A percentile compares a stretch with the other conserved stretches of the same genome.
phyloP scores from a whole-genome alignment of 345 rosid genomes.

The Hibiscus syriacus region DNA sequence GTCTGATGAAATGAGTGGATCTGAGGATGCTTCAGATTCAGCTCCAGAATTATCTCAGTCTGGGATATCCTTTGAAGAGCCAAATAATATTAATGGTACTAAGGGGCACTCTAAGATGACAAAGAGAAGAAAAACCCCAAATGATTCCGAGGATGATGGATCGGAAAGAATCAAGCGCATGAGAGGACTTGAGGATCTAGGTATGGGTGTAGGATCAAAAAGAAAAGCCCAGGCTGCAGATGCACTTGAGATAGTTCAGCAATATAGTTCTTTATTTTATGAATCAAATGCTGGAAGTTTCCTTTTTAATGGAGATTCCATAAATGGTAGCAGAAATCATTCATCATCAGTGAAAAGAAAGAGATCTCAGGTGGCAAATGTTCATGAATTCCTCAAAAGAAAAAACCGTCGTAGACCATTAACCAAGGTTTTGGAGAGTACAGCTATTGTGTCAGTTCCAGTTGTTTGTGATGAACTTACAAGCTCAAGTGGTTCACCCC shows the following conservation, averaged over 20 bases:
- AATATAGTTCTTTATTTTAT: conserved; percentile 27
- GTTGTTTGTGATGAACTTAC: conserved; percentile 62
- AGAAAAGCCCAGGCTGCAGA: conserved; percentile 31
- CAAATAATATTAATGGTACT: conserved; percentile 31
- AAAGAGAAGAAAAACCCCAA: conserved; percentile 87
- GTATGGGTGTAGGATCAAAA: conserved; percentile 45
- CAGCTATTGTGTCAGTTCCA: conserved; percentile 72
- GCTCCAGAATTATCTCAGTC: conserved; percentile 63
- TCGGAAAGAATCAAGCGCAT: conserved; percentile 83
- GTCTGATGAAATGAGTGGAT: conserved; percentile 30
- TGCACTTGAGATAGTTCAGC: conserved; percentile 22
- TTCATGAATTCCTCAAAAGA: conserved; percentile 56
- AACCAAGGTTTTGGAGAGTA: conserved; percentile 86
- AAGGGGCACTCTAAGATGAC: conserved; percentile 43
- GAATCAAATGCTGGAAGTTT: conserved; percentile 33
- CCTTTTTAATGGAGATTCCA: conserved; percentile 39
- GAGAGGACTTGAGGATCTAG: conserved; percentile 97
- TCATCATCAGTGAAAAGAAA: conserved; percentile 49
- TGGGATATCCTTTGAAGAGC: conserved; percentile 59
- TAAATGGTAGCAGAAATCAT: conserved; percentile 41
- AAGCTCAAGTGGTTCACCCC: conserved; percentile 40
- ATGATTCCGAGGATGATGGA: conserved; percentile 98
- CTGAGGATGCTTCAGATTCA: conserved; percentile 36
- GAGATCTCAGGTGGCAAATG: conserved; percentile 56
- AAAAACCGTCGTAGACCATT: conserved; percentile 70